Percentiles rank a stretch among this genome's conserved stretches.
These are phyloP conservation scores for Babesia caballi DNA, from an alignment of 169 alveolate genomes.

Conservation along the genomic window DNA sequence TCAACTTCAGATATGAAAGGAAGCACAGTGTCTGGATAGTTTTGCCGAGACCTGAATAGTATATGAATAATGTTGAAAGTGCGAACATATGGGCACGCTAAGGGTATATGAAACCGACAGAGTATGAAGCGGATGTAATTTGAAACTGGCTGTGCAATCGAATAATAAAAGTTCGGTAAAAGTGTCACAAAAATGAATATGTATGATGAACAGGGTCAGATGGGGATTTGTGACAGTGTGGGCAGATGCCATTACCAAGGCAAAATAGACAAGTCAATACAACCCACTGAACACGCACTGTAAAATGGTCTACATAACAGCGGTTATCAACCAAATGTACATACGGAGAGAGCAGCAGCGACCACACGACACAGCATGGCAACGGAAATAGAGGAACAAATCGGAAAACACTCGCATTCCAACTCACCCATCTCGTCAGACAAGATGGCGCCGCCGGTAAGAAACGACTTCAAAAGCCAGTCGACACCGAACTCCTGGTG, in stretches of 20 bases:
- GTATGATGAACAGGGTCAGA: no score
- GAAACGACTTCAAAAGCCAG: constrained; percentile 84
- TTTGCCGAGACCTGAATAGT: constrained; percentile 81
- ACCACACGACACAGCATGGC: background rate
- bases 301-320: no score
- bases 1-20: constrained; percentile 78
- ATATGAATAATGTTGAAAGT: no score
- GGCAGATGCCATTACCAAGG: no score
- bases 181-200: no score
- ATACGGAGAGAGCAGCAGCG: background rate
- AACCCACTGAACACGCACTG: no score
- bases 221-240: no score
- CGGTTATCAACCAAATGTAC: no score
- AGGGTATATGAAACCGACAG: background rate
- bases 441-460: constrained; percentile 87
- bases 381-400: background rate
- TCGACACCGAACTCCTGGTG: constrained; percentile 89
- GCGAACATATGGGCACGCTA: background rate
- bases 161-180: no score
- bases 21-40: constrained; percentile 88
- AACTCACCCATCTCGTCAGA: constrained; percentile 89
- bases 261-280: no score
- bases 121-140: no score
- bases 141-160: no score
- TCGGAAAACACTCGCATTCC: background rate